Evolutionary conservation across 805 yeast species (phyloP).

Genomic region (Candida nemodendra): DNA sequence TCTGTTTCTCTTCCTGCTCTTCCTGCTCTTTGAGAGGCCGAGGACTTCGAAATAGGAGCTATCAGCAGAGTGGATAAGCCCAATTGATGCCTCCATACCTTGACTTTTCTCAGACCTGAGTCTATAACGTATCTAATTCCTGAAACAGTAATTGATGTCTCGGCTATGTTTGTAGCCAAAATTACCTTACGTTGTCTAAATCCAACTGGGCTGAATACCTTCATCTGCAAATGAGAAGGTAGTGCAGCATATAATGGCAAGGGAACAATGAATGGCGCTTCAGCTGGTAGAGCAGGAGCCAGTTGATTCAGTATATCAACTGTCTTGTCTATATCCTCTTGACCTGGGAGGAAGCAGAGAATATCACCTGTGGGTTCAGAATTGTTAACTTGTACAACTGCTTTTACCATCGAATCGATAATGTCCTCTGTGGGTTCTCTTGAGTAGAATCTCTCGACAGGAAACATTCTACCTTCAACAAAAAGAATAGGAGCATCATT

Average conservation of each 20-base stretch:
- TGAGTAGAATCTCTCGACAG: slow-evolving; percentile 73
- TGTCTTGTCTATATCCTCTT: slow-evolving; percentile 92
- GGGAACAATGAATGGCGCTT: slow-evolving; percentile 73
- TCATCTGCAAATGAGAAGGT: slow-evolving; percentile 78
- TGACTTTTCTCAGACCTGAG: slow-evolving; percentile 88
- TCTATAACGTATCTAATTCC: slow-evolving; percentile 94
- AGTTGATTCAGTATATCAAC: slow-evolving; percentile 58
- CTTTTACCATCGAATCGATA: slow-evolving; percentile 72
- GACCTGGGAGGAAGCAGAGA: slow-evolving; percentile 92
- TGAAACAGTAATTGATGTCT: slow-evolving; percentile 93
- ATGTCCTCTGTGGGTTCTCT: slow-evolving; percentile 70
- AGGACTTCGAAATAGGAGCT: slow-evolving; percentile 89
- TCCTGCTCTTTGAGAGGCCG: slow-evolving; percentile 94
- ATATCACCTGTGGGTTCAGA: slow-evolving; percentile 87
- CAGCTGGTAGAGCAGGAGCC: slow-evolving; percentile 65
- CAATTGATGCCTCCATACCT: slow-evolving; percentile 90
- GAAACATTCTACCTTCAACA: slow-evolving; percentile 87
- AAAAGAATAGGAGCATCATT: slow-evolving; percentile 75
- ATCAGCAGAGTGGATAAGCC: slow-evolving; percentile 92
- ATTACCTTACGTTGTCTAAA: slow-evolving; percentile 79
- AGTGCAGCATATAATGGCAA: slow-evolving; percentile 92
- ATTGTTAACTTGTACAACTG: slow-evolving; percentile 75
- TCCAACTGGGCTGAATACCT: slow-evolving; percentile 68
- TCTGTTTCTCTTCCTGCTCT: slow-evolving; percentile 98
- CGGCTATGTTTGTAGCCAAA: slow-evolving; percentile 94